phyloP scores from a whole-genome alignment of 306 rosid genomes.

The Dalbergia cultrata region DNA sequence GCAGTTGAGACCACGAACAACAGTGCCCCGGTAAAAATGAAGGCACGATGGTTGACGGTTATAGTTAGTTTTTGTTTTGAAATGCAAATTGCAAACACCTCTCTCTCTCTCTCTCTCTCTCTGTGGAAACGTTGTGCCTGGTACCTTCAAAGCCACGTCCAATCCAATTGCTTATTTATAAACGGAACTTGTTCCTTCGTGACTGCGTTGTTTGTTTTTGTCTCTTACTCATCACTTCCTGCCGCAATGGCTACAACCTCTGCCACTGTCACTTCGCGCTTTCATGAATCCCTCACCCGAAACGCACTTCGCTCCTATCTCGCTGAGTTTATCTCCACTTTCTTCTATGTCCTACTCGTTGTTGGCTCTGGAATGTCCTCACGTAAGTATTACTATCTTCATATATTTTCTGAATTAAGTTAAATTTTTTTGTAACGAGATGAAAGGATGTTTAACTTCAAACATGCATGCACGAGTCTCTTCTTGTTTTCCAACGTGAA shows the following conservation, averaged over 20 bases:
- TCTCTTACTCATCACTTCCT: background rate
- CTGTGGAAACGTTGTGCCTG: constrained; percentile 22
- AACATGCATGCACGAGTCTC: background rate
- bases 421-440: background rate
- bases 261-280: constrained; percentile 55
- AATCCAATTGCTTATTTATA: constrained; percentile 17
- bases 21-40: background rate
- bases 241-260: constrained; percentile 65
- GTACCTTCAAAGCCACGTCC: background rate
- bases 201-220: background rate
- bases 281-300: constrained; percentile 64
- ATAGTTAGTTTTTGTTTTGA: constrained; percentile 37
- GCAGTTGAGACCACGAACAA: constrained; percentile 9
- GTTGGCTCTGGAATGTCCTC: constrained; percentile 84
- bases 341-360: constrained; percentile 74
- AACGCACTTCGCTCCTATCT: constrained; percentile 78
- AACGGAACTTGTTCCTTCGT: background rate
- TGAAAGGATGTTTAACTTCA: too few species aligned
- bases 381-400: constrained; percentile 52
- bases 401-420: too few species aligned
- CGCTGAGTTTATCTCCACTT: constrained; percentile 90
- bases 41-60: constrained; percentile 23
- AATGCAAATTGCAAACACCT: constrained; percentile 1
- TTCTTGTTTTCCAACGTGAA: background rate
- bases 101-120: background rate